Evolutionary conservation across 257 asterid genomes (phyloP), one percentile per base, ranked within the genome.

Genomic region (Mentha longifolia): DNA sequence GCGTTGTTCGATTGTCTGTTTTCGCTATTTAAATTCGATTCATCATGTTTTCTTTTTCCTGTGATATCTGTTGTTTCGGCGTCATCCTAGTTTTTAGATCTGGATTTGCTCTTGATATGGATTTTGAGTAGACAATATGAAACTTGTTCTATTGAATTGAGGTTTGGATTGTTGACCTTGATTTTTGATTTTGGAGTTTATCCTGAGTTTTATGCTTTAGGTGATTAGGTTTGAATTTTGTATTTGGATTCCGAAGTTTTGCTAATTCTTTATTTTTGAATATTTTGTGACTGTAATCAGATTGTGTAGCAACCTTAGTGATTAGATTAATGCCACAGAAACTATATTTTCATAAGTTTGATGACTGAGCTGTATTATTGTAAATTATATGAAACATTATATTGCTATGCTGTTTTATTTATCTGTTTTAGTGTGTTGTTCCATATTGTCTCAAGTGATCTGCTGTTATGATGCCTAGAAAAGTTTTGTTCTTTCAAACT

Each of bases 51-150:
- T 33, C 2, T 10, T n/a, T n/a, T n/a, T n/a, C n/a, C n/a, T n/a
- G n/a, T n/a, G n/a, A 3, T 13, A 1, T 56, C 52, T 61, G 58
- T 39, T 64, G 16, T 0, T 22, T 19, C 25, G 20, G 10, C 4
- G 51, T 1, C 39, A 5, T 33, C 6, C 0, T 30, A 42, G 56
- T 49, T 43, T 61, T 71, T 67, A 67, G 79, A 80, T 80, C 68
- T 80, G 14, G 70, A 43, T 65, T n/a, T 11, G 51, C 35, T 1
- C 35, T 17, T 25, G 35, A 14, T 46, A 8, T 51, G 37, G 39
- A 33, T 55, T 6, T 42, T 11, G 25, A 20, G 19, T 16, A 3
- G 19, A 9, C n/a, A 10, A 16, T 25, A 9, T 55, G 60, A 13
- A 13, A 51, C 59, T 50, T 17, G 59, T 15, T 51, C 33, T 65